A percentile compares a stretch with the other conserved stretches of the same genome.
Conservation (phyloP, 164 flowering plant species). For the Litsea cubeba region DNA sequence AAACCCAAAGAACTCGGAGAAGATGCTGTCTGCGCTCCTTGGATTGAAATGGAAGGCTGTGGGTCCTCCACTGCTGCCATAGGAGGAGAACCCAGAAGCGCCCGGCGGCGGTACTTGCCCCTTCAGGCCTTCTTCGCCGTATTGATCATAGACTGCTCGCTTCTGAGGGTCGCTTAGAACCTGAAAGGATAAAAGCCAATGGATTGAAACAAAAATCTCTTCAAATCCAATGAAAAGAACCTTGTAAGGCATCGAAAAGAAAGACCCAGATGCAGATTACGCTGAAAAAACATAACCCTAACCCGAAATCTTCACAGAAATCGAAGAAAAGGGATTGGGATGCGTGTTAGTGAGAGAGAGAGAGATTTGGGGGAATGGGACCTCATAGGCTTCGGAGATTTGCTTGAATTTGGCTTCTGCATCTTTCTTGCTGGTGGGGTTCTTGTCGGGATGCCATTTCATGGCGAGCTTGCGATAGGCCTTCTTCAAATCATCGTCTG, state of each 20-base stretch:
- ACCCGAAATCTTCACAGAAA: neutral
- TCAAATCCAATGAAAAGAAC: neutral
- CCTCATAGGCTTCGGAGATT: constrained; percentile 96
- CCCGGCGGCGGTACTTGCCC: constrained; percentile 72
- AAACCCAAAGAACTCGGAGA: constrained; percentile 81
- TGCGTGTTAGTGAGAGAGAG: neutral
- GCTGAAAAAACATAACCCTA: neutral
- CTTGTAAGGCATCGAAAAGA: neutral
- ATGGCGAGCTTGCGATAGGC: constrained; percentile 88
- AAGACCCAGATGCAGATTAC: neutral
- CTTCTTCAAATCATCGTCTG: constrained; percentile 87
- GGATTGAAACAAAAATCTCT: neutral
- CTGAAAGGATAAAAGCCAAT: constrained; percentile 19
- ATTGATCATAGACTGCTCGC: constrained; percentile 80
- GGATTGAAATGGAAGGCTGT: constrained; percentile 63
- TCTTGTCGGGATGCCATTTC: constrained; percentile 96
- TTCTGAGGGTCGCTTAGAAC: constrained; percentile 90
- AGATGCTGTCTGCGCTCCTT: constrained; percentile 77
- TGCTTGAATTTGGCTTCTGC: constrained; percentile 94
- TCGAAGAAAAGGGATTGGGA: neutral
- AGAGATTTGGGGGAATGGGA: constrained; percentile 10
- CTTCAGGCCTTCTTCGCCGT: constrained; percentile 85
- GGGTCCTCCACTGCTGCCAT: constrained; percentile 28
- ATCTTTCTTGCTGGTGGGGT: constrained; percentile 82
- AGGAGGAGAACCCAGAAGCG: constrained; percentile 25